Evolutionary conservation across 2,329 filamentous ascomycete genomes (phyloP).

Genomic region (Botrytis elliptica): DNA sequence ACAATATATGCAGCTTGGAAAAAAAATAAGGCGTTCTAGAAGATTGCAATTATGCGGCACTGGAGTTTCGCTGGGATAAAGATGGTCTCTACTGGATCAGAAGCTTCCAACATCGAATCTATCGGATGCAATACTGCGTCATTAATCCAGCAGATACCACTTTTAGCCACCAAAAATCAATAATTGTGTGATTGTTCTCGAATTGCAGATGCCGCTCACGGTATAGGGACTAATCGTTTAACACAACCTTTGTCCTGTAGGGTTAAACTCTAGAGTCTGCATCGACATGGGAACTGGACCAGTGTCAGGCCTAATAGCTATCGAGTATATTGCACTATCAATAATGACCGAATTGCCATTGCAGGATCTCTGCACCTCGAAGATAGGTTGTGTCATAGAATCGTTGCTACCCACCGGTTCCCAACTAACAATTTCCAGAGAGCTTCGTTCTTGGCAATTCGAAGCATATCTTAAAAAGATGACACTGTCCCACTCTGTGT

Average conservation of each 20-base stretch:
- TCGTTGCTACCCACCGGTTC: neutral
- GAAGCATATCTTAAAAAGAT: neutral
- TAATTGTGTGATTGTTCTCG: neutral
- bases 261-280: neutral
- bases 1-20: neutral
- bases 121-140: neutral
- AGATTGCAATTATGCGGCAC: neutral
- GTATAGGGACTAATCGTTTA: neutral
- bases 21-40: neutral
- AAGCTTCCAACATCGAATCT: neutral
- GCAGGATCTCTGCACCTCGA: neutral
- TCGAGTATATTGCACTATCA: neutral
- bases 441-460: neutral
- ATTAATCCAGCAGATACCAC: neutral
- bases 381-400: neutral
- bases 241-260: neutral
- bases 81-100: neutral
- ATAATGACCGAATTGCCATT: neutral
- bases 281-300: neutral
- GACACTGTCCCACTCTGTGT: neutral
- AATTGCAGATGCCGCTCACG: neutral
- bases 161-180: neutral
- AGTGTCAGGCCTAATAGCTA: neutral
- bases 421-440: neutral
- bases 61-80: neutral